These are phyloP conservation scores for Tylopilus vinaceipallidus DNA, from an alignment of 768 basidiomycete species.

Conservation along the genomic window DNA sequence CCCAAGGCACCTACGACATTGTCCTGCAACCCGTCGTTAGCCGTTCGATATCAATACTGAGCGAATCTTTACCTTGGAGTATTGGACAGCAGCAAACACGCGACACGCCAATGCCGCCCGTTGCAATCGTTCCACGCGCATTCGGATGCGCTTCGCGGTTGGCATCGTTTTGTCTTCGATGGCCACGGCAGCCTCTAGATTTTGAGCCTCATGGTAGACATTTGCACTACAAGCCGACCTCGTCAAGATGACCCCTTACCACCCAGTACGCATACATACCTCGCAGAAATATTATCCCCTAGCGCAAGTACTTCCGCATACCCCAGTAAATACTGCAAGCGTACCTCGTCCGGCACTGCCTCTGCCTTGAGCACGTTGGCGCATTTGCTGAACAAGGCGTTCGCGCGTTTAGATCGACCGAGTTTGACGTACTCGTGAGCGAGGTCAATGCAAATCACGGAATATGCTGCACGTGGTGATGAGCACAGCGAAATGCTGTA, in stretches of 20 bases:
- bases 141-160: constrained; percentile 55
- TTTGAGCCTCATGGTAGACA: constrained; percentile 61
- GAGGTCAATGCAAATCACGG: constrained; percentile 63
- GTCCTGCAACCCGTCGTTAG: constrained; percentile 41
- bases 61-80: constrained; percentile 48
- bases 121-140: constrained; percentile 59
- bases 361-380: constrained; percentile 44
- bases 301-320: constrained; percentile 65
- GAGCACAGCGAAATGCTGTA: background rate
- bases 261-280: constrained; percentile 39
- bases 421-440: constrained; percentile 79
- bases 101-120: constrained; percentile 70
- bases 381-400: constrained; percentile 58
- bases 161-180: constrained; percentile 46
- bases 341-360: constrained; percentile 49
- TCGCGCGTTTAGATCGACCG: constrained; percentile 71
- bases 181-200: constrained; percentile 41
- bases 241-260: background rate
- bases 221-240: constrained; percentile 36
- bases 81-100: constrained; percentile 67
- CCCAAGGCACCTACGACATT: constrained; percentile 56
- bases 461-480: constrained; percentile 45
- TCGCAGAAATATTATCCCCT: constrained; percentile 54
- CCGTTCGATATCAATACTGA: background rate
- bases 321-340: constrained; percentile 55